phyloP scores from a whole-genome alignment of 805 yeast species.

The Kodamaea leandrae region DNA sequence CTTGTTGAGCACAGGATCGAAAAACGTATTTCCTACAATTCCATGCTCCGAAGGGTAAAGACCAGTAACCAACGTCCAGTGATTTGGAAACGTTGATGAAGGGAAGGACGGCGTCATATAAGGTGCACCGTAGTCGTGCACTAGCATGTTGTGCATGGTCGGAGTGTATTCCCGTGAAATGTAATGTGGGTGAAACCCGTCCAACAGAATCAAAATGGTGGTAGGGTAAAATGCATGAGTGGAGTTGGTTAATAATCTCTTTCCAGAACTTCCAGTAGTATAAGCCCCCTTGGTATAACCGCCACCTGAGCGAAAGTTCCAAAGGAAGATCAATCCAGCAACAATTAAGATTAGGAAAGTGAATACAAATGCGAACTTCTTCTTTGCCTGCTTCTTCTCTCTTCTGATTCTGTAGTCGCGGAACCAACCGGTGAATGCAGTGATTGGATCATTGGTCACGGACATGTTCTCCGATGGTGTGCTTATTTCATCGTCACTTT shows the following conservation, averaged over 20 bases:
- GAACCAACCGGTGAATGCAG: conserved; percentile 2
- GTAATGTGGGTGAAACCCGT: conserved; percentile 91
- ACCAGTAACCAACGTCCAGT: conserved; percentile 90
- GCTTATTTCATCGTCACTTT: conserved; percentile 7
- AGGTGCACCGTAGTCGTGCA: conserved; percentile 62
- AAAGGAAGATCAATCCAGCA: conserved; percentile 1
- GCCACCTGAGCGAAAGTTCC: too few species aligned
- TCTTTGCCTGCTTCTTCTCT: conserved; percentile 20
- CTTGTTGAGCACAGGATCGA: conserved; percentile 52
- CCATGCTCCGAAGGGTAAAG: conserved; percentile 82
- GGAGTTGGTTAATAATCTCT: conserved; percentile 47
- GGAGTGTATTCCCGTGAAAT: conserved; percentile 69
- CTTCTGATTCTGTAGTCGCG: conserved; percentile 26
- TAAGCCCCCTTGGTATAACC: neutral
- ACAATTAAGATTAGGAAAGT: neutral
- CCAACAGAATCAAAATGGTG: conserved; percentile 75
- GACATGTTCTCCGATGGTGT: neutral
- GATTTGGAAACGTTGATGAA: conserved; percentile 86
- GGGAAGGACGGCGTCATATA: conserved; percentile 88
- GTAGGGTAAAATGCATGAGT: conserved; percentile 73
- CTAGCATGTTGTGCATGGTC: conserved; percentile 54
- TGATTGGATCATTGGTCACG: neutral
- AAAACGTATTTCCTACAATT: conserved; percentile 79
- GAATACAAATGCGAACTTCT: conserved; percentile 11
- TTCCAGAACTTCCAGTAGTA: conserved; percentile 1